A percentile compares a stretch with the other conserved stretches of the same genome.
phyloP scores from a whole-genome alignment of 306 rosid species.

The Lithocarpus polystachyus region DNA sequence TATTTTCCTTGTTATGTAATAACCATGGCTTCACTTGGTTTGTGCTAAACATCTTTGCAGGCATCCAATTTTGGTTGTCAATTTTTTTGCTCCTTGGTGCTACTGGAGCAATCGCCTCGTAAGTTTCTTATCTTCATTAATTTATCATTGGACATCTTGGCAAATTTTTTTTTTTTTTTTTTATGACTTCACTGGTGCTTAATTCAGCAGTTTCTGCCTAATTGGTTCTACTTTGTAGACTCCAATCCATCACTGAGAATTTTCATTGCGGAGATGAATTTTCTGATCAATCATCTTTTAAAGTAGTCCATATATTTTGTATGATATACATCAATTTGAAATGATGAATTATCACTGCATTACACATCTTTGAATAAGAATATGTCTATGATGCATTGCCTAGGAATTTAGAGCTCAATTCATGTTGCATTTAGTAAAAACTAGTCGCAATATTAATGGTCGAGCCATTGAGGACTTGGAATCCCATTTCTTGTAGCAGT shows the following conservation, averaged over 20 bases:
- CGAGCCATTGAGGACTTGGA: neutral
- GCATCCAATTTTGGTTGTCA: slow-evolving; percentile 75
- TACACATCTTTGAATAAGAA: neutral
- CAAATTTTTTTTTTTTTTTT: neutral
- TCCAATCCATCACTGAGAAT: neutral
- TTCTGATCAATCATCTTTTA: neutral
- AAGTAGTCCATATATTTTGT: neutral
- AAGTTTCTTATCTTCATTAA: slow-evolving; percentile 27
- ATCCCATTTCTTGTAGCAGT: neutral
- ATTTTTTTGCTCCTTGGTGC: slow-evolving; percentile 98
- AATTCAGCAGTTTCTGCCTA: neutral
- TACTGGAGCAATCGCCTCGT: slow-evolving; percentile 96
- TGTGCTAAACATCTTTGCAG: slow-evolving; percentile 42
- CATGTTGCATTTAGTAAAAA: neutral
- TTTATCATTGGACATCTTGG: slow-evolving; percentile 8
- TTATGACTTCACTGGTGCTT: neutral
- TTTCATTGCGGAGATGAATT: neutral
- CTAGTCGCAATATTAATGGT: neutral
- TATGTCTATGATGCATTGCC: neutral
- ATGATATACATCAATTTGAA: neutral
- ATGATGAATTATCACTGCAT: neutral
- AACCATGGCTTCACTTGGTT: neutral
- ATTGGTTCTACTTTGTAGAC: neutral
- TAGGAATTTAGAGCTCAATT: neutral
- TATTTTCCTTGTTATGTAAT: neutral